phyloP scores from a whole-genome alignment of 2,329 filamentous ascomycete species.

The Neocucurbitaria cava region DNA sequence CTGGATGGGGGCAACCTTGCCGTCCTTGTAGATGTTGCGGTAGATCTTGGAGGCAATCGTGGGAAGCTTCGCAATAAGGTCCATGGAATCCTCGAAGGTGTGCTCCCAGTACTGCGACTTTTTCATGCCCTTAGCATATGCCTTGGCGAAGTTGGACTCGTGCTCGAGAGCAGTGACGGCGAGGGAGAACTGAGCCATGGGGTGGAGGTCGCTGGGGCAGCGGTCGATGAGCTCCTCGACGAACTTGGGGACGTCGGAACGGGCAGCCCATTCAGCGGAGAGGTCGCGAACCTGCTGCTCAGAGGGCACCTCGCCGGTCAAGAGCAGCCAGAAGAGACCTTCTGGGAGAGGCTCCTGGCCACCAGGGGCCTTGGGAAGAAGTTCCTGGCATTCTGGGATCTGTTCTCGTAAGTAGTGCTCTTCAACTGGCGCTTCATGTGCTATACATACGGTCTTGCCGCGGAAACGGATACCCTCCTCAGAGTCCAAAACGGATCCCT shows the following conservation, averaged over 20 bases:
- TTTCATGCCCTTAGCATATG: constrained; percentile 98
- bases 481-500: constrained; percentile 85
- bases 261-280: constrained; percentile 98
- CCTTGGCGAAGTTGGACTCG: constrained; percentile 96
- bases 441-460: constrained; percentile 77
- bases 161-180: constrained; percentile 98
- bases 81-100: constrained; percentile 99
- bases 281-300: constrained; percentile 99
- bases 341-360: constrained; percentile 97
- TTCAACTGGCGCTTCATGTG: background rate
- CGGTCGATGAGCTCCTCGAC: constrained; percentile 99
- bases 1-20: constrained; percentile 94
- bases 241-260: constrained; percentile 96
- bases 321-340: constrained; percentile 99
- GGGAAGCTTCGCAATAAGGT: constrained; percentile 98
- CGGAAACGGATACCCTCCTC: constrained; percentile 99
- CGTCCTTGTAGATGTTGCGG: constrained; percentile 99
- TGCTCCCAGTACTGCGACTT: constrained; percentile 99
- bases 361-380: constrained; percentile 95
- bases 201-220: constrained; percentile 98
- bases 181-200: constrained; percentile 99
- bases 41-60: constrained; percentile 98
- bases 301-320: constrained; percentile 95
- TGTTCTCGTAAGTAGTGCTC: constrained; percentile 42
- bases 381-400: constrained; percentile 97